These are phyloP conservation scores for Zasmidium angulare DNA, from an alignment of 2,329 filamentous ascomycete species.

Conservation along the genomic window DNA sequence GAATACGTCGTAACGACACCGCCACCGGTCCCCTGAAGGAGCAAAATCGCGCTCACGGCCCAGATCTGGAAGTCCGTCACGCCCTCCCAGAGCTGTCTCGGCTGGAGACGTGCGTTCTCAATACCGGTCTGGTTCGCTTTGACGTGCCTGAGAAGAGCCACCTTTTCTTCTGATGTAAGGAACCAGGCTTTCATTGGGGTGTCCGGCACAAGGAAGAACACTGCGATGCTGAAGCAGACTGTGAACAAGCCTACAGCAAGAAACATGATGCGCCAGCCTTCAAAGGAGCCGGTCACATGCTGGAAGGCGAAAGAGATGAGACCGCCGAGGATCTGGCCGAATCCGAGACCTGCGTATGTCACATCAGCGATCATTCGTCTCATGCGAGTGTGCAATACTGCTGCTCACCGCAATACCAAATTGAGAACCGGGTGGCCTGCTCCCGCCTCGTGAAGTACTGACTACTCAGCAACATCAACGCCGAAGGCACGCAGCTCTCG, in stretches of 20 bases:
- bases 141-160: slow-evolving; percentile 47
- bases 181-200: slow-evolving; percentile 25
- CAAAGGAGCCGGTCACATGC: slow-evolving; percentile 38
- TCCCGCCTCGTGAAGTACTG: slow-evolving; percentile 47
- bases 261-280: slow-evolving; percentile 54
- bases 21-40: slow-evolving; percentile 36
- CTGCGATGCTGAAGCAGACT: slow-evolving; percentile 34
- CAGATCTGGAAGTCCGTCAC: slow-evolving; percentile 61
- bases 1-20: slow-evolving; percentile 41
- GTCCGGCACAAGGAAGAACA: slow-evolving; percentile 27
- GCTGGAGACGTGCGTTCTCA: slow-evolving; percentile 48
- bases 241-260: slow-evolving; percentile 46
- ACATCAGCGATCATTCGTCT: background rate
- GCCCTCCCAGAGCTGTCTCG: slow-evolving; percentile 55
- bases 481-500: slow-evolving; percentile 54
- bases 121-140: slow-evolving; percentile 45
- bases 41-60: slow-evolving; percentile 35
- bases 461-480: slow-evolving; percentile 55
- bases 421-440: slow-evolving; percentile 61
- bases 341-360: slow-evolving; percentile 66
- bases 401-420: slow-evolving; percentile 55
- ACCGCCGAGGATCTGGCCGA: slow-evolving; percentile 57
- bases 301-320: slow-evolving; percentile 57
- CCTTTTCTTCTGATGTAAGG: slow-evolving; percentile 33
- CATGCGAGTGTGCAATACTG: too few relatives aligned